phyloP scores from a whole-genome alignment of 2,329 filamentous ascomycete genomes.

The Bipolaris cookei region DNA sequence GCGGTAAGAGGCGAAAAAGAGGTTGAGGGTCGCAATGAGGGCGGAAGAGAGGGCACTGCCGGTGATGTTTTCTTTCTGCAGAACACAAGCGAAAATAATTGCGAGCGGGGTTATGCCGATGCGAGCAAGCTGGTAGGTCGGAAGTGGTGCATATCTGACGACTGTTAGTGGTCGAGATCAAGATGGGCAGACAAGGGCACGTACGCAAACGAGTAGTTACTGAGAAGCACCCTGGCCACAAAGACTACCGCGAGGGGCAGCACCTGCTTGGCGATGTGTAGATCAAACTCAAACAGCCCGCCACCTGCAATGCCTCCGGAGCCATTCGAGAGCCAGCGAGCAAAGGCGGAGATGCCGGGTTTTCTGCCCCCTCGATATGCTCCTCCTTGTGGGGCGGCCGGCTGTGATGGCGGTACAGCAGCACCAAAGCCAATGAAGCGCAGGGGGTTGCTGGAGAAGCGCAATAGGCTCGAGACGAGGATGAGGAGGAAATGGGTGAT shows the following conservation, averaged over 20 bases:
- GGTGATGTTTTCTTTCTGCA: conserved; percentile 56
- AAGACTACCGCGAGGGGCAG: conserved; percentile 59
- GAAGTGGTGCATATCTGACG: conserved; percentile 57
- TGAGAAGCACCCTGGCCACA: conserved; percentile 58
- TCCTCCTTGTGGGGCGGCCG: conserved; percentile 42
- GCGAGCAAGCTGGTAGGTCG: conserved; percentile 60
- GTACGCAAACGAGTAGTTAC: conserved; percentile 62
- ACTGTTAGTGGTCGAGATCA: conserved; percentile 13
- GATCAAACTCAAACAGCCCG: conserved; percentile 61
- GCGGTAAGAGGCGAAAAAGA: conserved; percentile 57
- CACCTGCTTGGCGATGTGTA: conserved; percentile 54
- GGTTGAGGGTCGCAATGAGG: conserved; percentile 58
- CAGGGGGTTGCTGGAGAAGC: conserved; percentile 53
- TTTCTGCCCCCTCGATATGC: conserved; percentile 38
- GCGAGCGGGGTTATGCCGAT: conserved; percentile 59
- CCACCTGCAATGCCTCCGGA: conserved; percentile 61
- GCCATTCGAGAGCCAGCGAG: conserved; percentile 49
- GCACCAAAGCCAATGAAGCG: conserved; percentile 52
- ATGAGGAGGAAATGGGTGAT: conserved; percentile 58
- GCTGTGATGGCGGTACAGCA: conserved; percentile 53
- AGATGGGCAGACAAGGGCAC: conserved; percentile 8
- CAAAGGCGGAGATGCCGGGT: conserved; percentile 34
- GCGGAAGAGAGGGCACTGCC: conserved; percentile 58
- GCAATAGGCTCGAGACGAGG: conserved; percentile 56
- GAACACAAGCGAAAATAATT: conserved; percentile 56